Conservation (phyloP, 768 basidiomycete genomes). For the Russula sp. region DNA sequence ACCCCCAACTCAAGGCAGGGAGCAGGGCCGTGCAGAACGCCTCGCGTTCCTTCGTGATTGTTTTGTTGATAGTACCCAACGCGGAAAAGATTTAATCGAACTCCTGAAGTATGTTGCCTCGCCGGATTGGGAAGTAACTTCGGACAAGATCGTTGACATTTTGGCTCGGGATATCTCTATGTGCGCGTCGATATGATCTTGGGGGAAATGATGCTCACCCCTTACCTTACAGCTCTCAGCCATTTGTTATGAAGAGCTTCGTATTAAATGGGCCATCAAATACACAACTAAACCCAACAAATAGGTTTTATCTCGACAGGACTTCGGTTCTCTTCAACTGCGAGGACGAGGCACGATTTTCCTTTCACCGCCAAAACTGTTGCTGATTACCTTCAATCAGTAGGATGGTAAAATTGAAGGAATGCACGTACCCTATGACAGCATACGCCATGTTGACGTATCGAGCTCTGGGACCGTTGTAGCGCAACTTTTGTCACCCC, state of each 20-base stretch:
- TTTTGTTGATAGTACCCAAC: conserved; percentile 2
- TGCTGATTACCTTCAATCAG: not conserved
- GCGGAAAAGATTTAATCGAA: conserved; percentile 14
- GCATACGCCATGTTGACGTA: conserved; percentile 1
- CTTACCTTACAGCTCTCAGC: conserved; percentile 12
- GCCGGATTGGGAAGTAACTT: conserved; percentile 19
- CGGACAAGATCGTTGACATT: conserved; percentile 20
- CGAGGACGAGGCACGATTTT: conserved; percentile 13
- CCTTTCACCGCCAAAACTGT: not conserved
- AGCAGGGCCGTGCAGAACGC: conserved; percentile 10
- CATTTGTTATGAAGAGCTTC: conserved; percentile 14
- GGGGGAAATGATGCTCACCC: not conserved
- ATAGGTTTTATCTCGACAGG: conserved; percentile 18
- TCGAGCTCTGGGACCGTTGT: conserved; percentile 11
- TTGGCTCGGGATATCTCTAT: conserved; percentile 20
- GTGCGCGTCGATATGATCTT: conserved; percentile 2
- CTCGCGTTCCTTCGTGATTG: conserved; percentile 17
- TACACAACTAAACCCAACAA: not conserved
- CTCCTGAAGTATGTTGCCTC: conserved; percentile 15
- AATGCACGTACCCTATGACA: conserved; percentile 10
- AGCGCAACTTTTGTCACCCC: not conserved
- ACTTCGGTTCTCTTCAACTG: conserved; percentile 18
- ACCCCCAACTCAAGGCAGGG: conserved; percentile 7
- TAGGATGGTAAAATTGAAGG: conserved; percentile 19
- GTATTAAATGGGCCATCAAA: not conserved